Base-by-base conservation (phyloP, 176 grass and related monocot genomes). In the Puya raimondii region DNA sequence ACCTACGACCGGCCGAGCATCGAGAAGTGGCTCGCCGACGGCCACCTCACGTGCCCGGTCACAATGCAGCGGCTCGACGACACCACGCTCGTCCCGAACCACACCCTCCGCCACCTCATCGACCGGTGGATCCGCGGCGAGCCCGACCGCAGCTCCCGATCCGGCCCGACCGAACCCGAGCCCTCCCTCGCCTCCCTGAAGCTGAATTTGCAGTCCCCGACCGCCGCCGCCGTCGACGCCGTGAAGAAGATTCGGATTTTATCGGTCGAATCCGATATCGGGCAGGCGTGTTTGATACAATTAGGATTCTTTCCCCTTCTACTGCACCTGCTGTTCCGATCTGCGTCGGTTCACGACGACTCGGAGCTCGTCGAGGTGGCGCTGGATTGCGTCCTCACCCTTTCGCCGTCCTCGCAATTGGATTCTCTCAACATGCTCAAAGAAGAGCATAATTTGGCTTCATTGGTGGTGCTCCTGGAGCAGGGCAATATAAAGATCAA, bases 11-110 rank as follows among this genome's bases (percentile, higher is more conserved):
- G 94, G 4, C 82, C 72, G 18, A 83, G 86, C 79, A 97, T 92
- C 77, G 77, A 87, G 76, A 79, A 86, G 21, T 97, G 94, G 94
- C 82, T 97, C 17, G 84, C 85, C 75, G 89, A 79, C 23, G 94
- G 94, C 53, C 78, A 97, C 84, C 84, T 85, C 61, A 90, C 89
- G 3, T 97, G 89, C 79, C 94, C 94, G 20, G 94, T 97, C 75
- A 97, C 89, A 85, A 97, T 97, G 94, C 94, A 92, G 78, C 65
- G 64, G 27, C 80, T 97, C 71, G 79, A 68, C 4, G 89, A 92
- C 82, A 66, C 84, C 17, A 54, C 82, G 51, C 79, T 92, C 63
- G 84, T 92, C 66, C 94, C 93, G 4, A 97, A 97, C 79, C 86
- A 86, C 80, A 90, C 89, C 22, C 82, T 97, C 3, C 81, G 89